Evolutionary conservation across 306 rosid genomes (phyloP), one percentile per base, ranked within the genome.

Genomic region (Lotus japonicus): DNA sequence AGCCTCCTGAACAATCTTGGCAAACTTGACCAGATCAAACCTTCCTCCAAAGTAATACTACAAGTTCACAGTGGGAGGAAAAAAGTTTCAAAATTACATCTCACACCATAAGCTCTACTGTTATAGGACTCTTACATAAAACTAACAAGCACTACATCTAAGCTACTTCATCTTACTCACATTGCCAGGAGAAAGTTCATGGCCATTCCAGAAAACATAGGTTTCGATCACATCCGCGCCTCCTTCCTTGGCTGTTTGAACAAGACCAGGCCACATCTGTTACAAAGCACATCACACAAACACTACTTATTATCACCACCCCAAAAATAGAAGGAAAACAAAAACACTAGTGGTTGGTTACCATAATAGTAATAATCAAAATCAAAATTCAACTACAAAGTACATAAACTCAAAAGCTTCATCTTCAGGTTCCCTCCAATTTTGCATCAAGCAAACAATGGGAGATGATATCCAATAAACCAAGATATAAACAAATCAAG

Each of bases 191-290:
- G 98, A 84, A 64, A 85, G 95, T 28, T 92, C 98, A 65, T 92
- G 98, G 18, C 98, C 96, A 58, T 92, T 92, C 98, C 98, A 92
- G 74, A 92, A 92, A 36, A 92, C 98, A 69, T 92, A 92, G 33
- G 98, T 89, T 76, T 92, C 98, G 4, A 92, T 92, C 33, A 81
- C 89, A 86, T 92, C 90, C 0, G 64, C 82, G 0, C 98, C 98
- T 66, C 95, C 98, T 77, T 92, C 84, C 68, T 92, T 92, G 0
- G 98, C 95, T n/a, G 85, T 83, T 71, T 83, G 91, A 80, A 92
- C 85, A 11, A 89, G 89, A 51, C 86, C 80, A 18, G 98, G 95
- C 96, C 98, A 92, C 96, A 92, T 92, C 98, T 92, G 66, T 63
- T 66, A 71, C 51, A 72, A 57, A 65, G 35, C 75, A 67, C 19